A percentile compares a stretch with the other conserved stretches of the same genome.
Evolutionary conservation across 768 basidiomycete species (phyloP).

Genomic region (Kwoniella sp.): DNA sequence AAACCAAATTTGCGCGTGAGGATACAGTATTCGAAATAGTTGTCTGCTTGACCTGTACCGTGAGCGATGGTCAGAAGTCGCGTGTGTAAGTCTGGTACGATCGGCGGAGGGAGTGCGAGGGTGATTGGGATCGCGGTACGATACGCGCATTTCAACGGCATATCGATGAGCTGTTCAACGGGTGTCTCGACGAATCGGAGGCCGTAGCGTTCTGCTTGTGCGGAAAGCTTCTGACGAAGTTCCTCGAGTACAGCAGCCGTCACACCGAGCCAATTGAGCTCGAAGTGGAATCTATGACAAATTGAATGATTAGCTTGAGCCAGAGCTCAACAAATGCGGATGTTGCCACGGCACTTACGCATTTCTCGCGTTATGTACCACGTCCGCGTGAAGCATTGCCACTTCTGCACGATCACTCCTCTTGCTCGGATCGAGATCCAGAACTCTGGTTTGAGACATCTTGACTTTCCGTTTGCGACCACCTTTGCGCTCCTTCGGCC

Average conservation of each 20-base stretch:
- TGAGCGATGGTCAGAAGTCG: conserved; percentile 72
- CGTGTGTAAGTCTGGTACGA: conserved; percentile 65
- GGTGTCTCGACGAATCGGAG: conserved; percentile 90
- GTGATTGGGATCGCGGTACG: conserved; percentile 84
- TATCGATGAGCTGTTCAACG: conserved; percentile 85
- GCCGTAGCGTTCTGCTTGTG: conserved; percentile 83
- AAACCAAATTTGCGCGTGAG: conserved; percentile 73
- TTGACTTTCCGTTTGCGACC: conserved; percentile 46
- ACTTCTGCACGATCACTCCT: conserved; percentile 84
- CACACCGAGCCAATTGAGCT: conserved; percentile 94
- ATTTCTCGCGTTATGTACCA: conserved; percentile 90
- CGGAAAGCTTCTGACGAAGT: conserved; percentile 74
- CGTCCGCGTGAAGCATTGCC: conserved; percentile 86
- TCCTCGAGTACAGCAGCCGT: conserved; percentile 91
- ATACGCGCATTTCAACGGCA: conserved; percentile 81
- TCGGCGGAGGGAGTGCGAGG: conserved; percentile 74
- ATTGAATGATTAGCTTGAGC: conserved; percentile 1
- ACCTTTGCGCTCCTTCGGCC: conserved; percentile 16
- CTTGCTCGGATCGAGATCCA: conserved; percentile 66
- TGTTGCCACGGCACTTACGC: conserved; percentile 59
- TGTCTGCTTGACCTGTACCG: conserved; percentile 61
- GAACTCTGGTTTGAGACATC: conserved; percentile 84
- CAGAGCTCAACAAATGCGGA: not conserved
- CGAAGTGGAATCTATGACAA: conserved; percentile 73
- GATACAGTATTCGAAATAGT: conserved; percentile 80